Evolutionary conservation across 2,329 filamentous ascomycete species (phyloP).

Genomic region (Fusarium sulawesiense): DNA sequence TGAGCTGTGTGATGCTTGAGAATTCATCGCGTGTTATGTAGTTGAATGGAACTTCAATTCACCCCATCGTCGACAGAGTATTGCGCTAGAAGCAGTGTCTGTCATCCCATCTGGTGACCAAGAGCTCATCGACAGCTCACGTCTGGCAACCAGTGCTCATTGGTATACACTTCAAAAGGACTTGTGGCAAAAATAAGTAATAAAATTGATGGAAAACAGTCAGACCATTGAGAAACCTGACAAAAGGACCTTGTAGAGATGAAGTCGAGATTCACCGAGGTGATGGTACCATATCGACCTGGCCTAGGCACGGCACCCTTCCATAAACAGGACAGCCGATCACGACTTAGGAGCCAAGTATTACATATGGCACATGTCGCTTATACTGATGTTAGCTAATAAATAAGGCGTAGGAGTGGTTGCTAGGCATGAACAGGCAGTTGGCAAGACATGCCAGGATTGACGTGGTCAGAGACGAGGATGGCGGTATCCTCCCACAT

Average conservation of each 20-base stretch:
- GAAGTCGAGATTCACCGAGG: background rate
- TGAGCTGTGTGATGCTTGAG: background rate
- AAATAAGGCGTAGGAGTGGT: background rate
- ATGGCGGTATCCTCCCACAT: conserved; percentile 26
- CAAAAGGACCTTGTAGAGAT: background rate
- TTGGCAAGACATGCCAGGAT: background rate
- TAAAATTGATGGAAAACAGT: background rate
- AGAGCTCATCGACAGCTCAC: background rate
- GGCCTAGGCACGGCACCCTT: background rate
- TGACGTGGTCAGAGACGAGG: conserved; percentile 21
- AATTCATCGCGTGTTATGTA: background rate
- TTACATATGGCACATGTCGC: background rate
- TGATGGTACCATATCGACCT: background rate
- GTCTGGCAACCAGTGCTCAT: background rate
- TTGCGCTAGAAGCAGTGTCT: background rate
- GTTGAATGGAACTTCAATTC: background rate
- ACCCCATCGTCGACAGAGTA: too few relatives aligned
- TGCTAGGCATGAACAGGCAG: conserved; percentile 29
- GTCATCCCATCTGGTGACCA: background rate
- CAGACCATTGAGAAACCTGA: background rate
- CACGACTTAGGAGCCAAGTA: background rate
- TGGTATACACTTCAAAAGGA: background rate
- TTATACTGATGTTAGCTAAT: background rate
- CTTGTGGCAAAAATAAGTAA: background rate
- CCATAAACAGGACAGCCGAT: background rate